Evolutionary conservation across 805 yeast genomes (phyloP).

Genomic region (Schwanniomyces sp.): DNA sequence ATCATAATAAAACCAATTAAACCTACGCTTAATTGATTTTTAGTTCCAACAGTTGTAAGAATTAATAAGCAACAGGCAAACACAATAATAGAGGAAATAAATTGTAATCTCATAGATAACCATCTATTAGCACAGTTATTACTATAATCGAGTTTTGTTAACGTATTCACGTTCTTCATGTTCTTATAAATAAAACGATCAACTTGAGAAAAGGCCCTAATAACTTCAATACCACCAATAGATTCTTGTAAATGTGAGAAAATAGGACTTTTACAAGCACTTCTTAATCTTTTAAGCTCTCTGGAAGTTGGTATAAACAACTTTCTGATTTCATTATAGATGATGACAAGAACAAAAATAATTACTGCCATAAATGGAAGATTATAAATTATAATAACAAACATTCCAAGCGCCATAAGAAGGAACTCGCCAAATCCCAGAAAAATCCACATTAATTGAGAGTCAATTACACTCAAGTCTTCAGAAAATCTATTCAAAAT

Average conservation of each 20-base stretch:
- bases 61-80: constrained; percentile 30
- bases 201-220: constrained; percentile 33
- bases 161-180: constrained; percentile 23
- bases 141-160: constrained; percentile 38
- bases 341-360: constrained; percentile 26
- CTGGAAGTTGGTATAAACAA: constrained; percentile 37
- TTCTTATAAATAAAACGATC: constrained; percentile 25
- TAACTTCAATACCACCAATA: constrained; percentile 36
- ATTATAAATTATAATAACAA: constrained; percentile 34
- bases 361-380: constrained; percentile 43
- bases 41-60: constrained; percentile 34
- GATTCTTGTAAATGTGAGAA: constrained; percentile 39
- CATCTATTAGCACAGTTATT: constrained; percentile 38
- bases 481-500: constrained; percentile 83
- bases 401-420: constrained; percentile 58
- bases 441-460: constrained; percentile 54
- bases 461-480: constrained; percentile 82
- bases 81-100: constrained; percentile 29
- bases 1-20: constrained; percentile 45
- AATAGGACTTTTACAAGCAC: constrained; percentile 38
- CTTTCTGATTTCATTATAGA: constrained; percentile 25
- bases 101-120: constrained; percentile 33
- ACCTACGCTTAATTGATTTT: constrained; percentile 65
- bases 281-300: constrained; percentile 40
- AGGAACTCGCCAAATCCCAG: constrained; percentile 59